phyloP scores from a whole-genome alignment of 2,329 filamentous ascomycete species.

The Neocucurbitaria cava region DNA sequence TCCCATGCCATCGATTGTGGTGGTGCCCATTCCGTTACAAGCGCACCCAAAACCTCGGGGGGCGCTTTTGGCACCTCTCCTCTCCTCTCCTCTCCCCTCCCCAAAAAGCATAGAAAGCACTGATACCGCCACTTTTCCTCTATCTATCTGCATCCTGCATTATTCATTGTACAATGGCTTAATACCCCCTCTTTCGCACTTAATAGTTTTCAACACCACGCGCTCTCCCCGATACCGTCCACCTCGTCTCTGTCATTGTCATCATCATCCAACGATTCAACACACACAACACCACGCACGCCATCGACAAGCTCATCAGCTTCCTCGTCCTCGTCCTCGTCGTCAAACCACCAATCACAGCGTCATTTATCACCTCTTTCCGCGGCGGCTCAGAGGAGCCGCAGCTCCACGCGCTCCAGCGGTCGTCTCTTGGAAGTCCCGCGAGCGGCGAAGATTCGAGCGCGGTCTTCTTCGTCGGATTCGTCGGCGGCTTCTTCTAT shows the following conservation, averaged over 20 bases:
- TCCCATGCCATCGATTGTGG: background rate
- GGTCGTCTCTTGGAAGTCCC: constrained; percentile 9
- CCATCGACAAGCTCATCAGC: background rate
- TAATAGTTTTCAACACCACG: constrained; percentile 6
- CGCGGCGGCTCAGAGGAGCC: constrained; percentile 8
- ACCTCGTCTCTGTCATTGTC: constrained; percentile 15
- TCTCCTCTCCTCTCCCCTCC: too few relatives aligned
- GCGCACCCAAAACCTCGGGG: too few relatives aligned
- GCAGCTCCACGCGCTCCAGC: constrained; percentile 6
- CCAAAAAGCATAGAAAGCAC: background rate
- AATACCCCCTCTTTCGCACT: constrained; percentile 22
- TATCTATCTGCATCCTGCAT: background rate
- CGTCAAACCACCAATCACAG: background rate
- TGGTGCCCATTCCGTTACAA: background rate
- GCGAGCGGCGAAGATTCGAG: background rate
- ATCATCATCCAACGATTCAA: constrained; percentile 14
- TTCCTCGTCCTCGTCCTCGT: too few relatives aligned
- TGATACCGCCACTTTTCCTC: background rate
- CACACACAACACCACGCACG: constrained; percentile 7
- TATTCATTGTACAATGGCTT: constrained; percentile 16
- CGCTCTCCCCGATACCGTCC: constrained; percentile 16
- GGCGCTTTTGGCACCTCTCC: background rate
- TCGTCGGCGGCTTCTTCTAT: constrained; percentile 3
- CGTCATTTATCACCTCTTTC: constrained; percentile 1
- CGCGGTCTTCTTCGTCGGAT: constrained; percentile 13